Evolutionary conservation across 306 rosid species (phyloP).

Genomic region (Amphicarpaea edgeworthii): DNA sequence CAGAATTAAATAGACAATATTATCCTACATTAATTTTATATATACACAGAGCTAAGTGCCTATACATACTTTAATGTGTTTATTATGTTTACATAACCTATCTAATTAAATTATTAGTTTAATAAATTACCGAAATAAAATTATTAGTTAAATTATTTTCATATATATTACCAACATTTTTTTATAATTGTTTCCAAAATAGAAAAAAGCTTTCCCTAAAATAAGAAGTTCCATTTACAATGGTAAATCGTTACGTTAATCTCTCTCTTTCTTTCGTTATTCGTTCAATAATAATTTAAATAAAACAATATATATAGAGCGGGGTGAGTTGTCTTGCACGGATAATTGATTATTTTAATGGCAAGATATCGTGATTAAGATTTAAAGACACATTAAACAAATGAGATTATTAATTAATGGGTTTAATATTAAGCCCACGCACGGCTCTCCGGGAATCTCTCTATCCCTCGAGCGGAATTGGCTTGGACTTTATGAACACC

Average conservation of each 20-base stretch:
- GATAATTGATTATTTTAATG: constrained; percentile 46
- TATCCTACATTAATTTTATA: neutral
- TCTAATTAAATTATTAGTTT: neutral
- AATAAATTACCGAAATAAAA: neutral
- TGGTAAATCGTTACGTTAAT: constrained; percentile 15
- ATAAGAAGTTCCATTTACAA: neutral
- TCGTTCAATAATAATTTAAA: constrained; percentile 34
- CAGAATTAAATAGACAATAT: neutral
- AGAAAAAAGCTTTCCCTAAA: constrained; percentile 24
- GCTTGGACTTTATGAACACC: constrained; percentile 44
- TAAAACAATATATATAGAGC: constrained; percentile 19
- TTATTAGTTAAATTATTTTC: neutral
- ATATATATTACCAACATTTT: neutral
- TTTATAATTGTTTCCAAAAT: neutral
- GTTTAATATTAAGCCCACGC: constrained; percentile 82
- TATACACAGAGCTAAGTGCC: neutral
- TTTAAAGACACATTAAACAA: constrained; percentile 48
- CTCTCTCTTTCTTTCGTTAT: constrained; percentile 1
- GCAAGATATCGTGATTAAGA: constrained; percentile 61
- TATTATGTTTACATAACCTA: neutral
- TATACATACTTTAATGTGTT: neutral
- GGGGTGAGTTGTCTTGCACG: constrained; percentile 72
- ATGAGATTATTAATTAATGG: constrained; percentile 10
- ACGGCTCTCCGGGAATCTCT: constrained; percentile 93
- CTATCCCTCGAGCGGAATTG: constrained; percentile 55